Conservation (phyloP, 768 basidiomycete genomes). For the Mycena capillaripes region DNA sequence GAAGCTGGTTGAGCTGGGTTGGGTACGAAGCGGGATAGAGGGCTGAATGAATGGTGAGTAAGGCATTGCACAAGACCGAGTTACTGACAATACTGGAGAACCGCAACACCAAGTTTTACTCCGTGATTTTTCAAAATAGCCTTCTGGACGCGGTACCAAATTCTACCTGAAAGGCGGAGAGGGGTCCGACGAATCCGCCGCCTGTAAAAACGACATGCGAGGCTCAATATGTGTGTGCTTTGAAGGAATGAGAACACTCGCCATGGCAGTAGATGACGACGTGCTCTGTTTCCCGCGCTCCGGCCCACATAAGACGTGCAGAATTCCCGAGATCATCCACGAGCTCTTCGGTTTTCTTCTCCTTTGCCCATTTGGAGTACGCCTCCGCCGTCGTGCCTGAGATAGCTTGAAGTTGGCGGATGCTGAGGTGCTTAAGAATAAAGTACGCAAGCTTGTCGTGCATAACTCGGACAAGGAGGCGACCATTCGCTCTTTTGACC, state of each 20-base stretch:
- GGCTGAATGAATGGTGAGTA: not conserved
- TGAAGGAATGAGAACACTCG: not conserved
- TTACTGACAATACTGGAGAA: slow-evolving; percentile 20
- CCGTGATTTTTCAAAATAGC: not conserved
- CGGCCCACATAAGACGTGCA: slow-evolving; percentile 19
- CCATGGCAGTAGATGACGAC: slow-evolving; percentile 29
- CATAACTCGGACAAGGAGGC: slow-evolving; percentile 5
- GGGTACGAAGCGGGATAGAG: slow-evolving; percentile 31
- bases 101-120: slow-evolving; percentile 15
- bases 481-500: slow-evolving; percentile 26
- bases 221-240: not conserved
- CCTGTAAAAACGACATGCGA: not conserved
- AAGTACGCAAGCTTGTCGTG: slow-evolving; percentile 7
- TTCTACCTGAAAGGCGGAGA: slow-evolving; percentile 27
- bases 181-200: slow-evolving; percentile 20
- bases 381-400: slow-evolving; percentile 8
- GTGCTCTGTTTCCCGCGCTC: not conserved
- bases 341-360: not conserved
- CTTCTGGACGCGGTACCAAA: slow-evolving; percentile 27
- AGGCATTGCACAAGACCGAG: no score
- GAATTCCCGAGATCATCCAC: slow-evolving; percentile 1
- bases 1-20: slow-evolving; percentile 37
- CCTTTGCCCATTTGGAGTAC: slow-evolving; percentile 17
- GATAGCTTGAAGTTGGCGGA: slow-evolving; percentile 22
- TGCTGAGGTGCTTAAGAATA: slow-evolving; percentile 10